These are phyloP conservation scores for Phymatotrichopsis omnivora DNA, from an alignment of 2,329 filamentous ascomycete species.

Conservation along the genomic window DNA sequence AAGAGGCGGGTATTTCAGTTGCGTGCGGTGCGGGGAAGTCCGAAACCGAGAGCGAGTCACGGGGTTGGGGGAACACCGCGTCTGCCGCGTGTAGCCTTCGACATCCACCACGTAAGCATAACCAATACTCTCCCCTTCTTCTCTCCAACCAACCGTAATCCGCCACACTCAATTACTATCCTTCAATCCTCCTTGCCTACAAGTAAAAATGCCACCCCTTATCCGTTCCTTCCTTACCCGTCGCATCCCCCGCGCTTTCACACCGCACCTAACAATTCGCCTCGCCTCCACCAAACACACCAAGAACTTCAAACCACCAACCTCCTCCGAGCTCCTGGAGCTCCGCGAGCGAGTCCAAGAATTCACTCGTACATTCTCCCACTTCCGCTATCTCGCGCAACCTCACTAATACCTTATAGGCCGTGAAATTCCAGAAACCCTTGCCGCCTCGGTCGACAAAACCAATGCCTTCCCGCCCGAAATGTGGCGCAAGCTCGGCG, in stretches of 20 bases:
- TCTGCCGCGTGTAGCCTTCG: too few species aligned
- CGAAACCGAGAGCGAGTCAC: too few species aligned
- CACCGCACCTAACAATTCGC: slow-evolving; percentile 33
- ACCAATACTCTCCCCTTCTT: too few species aligned
- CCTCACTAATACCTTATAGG: slow-evolving; percentile 37
- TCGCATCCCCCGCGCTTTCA: slow-evolving; percentile 26
- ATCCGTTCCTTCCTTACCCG: slow-evolving; percentile 31
- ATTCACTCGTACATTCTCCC: slow-evolving; percentile 51
- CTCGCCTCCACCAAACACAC: slow-evolving; percentile 58
- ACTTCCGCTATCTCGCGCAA: not conserved
- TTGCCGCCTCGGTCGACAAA: slow-evolving; percentile 74
- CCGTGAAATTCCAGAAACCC: slow-evolving; percentile 72
- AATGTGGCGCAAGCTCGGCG: slow-evolving; percentile 90
- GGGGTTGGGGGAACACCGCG: too few species aligned
- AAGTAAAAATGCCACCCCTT: slow-evolving; percentile 28
- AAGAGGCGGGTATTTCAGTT: too few species aligned
- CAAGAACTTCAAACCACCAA: slow-evolving; percentile 56
- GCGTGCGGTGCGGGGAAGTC: too few species aligned
- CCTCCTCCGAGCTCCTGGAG: slow-evolving; percentile 64
- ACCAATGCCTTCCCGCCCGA: slow-evolving; percentile 77
- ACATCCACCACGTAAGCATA: too few species aligned
- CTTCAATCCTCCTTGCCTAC: too few species aligned
- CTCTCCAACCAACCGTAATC: too few species aligned
- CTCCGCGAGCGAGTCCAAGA: slow-evolving; percentile 77
- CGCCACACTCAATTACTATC: too few species aligned